Conservation (phyloP, 768 basidiomycete genomes). For the Lactifluus volemus region DNA sequence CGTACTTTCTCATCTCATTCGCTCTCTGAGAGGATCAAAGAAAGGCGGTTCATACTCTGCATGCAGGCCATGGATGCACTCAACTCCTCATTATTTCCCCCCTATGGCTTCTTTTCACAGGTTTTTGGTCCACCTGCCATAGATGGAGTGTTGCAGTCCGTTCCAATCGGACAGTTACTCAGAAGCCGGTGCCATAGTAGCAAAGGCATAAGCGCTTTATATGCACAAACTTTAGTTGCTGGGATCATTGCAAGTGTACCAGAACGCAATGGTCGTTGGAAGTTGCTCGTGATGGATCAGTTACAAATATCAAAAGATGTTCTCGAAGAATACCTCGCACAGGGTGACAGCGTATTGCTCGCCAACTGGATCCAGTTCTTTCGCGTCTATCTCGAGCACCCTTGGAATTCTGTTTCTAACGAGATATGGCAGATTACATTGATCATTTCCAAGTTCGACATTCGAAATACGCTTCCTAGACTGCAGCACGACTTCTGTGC, state of each 20-base stretch:
- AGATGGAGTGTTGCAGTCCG: not conserved
- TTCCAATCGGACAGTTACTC: not conserved
- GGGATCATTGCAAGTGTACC: not conserved
- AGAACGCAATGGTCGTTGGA: not conserved
- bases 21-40: not conserved
- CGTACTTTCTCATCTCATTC: not conserved
- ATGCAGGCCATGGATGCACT: not conserved
- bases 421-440: not conserved
- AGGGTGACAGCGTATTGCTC: not conserved
- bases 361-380: not conserved
- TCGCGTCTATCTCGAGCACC: not conserved
- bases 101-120: not conserved
- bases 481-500: not conserved
- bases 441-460: not conserved
- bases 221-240: not conserved
- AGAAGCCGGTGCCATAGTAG: not conserved
- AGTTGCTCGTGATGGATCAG: not conserved
- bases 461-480: not conserved
- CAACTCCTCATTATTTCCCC: too few relatives aligned
- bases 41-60: not conserved
- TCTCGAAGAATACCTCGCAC: not conserved
- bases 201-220: not conserved
- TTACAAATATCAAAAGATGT: not conserved
- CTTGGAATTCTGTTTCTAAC: not conserved
- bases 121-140: not conserved